A percentile compares a stretch with the other conserved stretches of the same genome.
Conservation (phyloP, 371 early-diverging fungal genomes). For the Circinella minor region DNA sequence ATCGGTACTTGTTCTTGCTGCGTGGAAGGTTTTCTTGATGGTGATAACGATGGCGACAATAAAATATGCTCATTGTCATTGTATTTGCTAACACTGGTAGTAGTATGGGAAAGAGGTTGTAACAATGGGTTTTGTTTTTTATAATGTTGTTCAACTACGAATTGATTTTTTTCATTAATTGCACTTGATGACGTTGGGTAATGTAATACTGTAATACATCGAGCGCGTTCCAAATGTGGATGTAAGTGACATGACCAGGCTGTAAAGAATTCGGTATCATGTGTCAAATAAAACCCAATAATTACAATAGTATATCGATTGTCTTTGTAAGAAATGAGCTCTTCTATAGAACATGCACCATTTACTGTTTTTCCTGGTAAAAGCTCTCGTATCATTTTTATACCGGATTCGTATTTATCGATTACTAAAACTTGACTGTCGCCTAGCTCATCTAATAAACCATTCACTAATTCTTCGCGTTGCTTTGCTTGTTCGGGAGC, state of each 20-base stretch:
- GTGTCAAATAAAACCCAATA: constrained; percentile 31
- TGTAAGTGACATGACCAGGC: constrained; percentile 7
- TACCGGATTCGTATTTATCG: constrained; percentile 31
- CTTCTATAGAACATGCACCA: constrained; percentile 26
- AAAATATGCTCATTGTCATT: not conserved
- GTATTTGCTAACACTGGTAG: not conserved
- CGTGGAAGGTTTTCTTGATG: not conserved
- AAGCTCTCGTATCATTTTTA: constrained; percentile 38
- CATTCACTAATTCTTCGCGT: constrained; percentile 16
- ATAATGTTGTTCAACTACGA: not conserved
- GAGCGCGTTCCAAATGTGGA: constrained; percentile 19
- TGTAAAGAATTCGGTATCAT: constrained; percentile 16
- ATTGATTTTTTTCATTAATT: not conserved
- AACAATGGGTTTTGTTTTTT: no score
- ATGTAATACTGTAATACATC: constrained; percentile 39
- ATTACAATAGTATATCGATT: constrained; percentile 37
- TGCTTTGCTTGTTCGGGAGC: constrained; percentile 32
- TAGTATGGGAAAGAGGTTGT: not conserved
- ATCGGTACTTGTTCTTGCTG: not conserved
- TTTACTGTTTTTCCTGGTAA: constrained; percentile 33
- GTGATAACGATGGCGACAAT: not conserved
- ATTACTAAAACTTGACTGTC: constrained; percentile 39
- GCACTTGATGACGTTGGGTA: constrained; percentile 36
- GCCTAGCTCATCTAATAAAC: constrained; percentile 24
- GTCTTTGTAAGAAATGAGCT: constrained; percentile 15